Percentiles rank a stretch among this genome's conserved stretches.
phyloP scores from a whole-genome alignment of 352 stramenopile species.

The Phytophthora tentaculata region DNA sequence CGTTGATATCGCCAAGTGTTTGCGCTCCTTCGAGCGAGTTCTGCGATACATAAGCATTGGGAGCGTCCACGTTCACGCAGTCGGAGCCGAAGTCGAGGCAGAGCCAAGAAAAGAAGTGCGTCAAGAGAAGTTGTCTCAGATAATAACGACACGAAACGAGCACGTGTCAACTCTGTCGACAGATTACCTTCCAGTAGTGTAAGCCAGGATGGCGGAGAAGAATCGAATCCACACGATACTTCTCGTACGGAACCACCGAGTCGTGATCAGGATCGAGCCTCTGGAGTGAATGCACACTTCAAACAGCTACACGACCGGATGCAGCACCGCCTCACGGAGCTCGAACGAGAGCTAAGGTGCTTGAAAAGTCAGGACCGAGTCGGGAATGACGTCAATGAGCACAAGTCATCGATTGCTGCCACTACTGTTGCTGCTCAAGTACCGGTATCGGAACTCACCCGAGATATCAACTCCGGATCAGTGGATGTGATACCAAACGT shows the following conservation, averaged over 20 bases:
- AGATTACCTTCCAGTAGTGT: neutral
- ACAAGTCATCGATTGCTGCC: neutral
- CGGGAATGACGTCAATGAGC: neutral
- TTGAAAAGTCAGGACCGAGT: neutral
- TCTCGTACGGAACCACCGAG: neutral
- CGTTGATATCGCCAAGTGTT: neutral
- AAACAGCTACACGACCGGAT: neutral
- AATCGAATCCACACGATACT: no score
- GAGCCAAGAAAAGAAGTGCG: neutral
- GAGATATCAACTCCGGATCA: neutral
- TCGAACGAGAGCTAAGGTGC: neutral
- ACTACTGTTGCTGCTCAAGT: neutral
- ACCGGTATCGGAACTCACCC: neutral
- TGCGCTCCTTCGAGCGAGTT: slow-evolving; percentile 1
- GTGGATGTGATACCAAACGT: neutral
- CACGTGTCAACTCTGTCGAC: neutral
- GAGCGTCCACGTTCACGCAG: neutral
- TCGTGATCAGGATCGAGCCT: neutral
- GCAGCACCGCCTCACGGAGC: neutral
- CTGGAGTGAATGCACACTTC: neutral
- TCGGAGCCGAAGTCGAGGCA: neutral
- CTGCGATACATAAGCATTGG: slow-evolving; percentile 3
- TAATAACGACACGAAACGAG: neutral
- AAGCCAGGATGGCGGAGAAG: no score
- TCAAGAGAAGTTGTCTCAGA: neutral